These are phyloP conservation scores for Cucurbita ficifolia DNA, from an alignment of 306 rosid species.

Conservation along the genomic window DNA sequence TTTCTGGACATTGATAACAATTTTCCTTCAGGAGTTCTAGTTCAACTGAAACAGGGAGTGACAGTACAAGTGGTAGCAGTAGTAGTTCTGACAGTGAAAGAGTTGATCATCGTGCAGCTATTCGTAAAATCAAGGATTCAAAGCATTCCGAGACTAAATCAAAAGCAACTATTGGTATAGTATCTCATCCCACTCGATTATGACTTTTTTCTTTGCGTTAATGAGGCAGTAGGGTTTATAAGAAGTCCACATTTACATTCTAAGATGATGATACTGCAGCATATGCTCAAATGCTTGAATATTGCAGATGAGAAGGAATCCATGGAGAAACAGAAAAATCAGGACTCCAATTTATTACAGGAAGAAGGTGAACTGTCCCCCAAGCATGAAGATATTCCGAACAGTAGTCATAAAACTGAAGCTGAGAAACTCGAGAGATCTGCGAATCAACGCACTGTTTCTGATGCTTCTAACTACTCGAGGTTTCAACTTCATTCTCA, in stretches of 20 bases:
- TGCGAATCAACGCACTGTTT: slow-evolving; percentile 25
- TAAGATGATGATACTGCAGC: slow-evolving; percentile 1
- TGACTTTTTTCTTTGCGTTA: background rate
- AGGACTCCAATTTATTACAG: slow-evolving; percentile 30
- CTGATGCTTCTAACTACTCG: slow-evolving; percentile 43
- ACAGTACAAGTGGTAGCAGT: slow-evolving; percentile 31
- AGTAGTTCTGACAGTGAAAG: slow-evolving; percentile 50
- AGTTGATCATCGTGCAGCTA: slow-evolving; percentile 20
- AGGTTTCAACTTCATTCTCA: slow-evolving; percentile 35
- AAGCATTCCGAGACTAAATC: slow-evolving; percentile 28
- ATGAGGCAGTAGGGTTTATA: background rate
- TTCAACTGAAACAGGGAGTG: slow-evolving; percentile 55
- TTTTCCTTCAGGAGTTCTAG: slow-evolving; percentile 38
- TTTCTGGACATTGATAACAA: slow-evolving; percentile 16
- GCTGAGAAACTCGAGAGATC: slow-evolving; percentile 25
- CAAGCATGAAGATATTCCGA: slow-evolving; percentile 32
- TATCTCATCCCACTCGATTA: background rate
- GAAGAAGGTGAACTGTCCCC: slow-evolving; percentile 86
- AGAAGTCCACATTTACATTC: background rate
- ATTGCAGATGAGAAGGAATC: slow-evolving; percentile 40
- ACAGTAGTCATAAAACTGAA: slow-evolving; percentile 38
- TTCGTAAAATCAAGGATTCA: slow-evolving; percentile 17
- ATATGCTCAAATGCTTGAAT: slow-evolving; percentile 18
- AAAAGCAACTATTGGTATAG: slow-evolving; percentile 27
- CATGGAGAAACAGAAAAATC: slow-evolving; percentile 23